Evolutionary conservation across 2,329 filamentous ascomycete genomes (phyloP), one percentile per base, ranked within the genome.

Genomic region (Ilyonectria mors-panacis): DNA sequence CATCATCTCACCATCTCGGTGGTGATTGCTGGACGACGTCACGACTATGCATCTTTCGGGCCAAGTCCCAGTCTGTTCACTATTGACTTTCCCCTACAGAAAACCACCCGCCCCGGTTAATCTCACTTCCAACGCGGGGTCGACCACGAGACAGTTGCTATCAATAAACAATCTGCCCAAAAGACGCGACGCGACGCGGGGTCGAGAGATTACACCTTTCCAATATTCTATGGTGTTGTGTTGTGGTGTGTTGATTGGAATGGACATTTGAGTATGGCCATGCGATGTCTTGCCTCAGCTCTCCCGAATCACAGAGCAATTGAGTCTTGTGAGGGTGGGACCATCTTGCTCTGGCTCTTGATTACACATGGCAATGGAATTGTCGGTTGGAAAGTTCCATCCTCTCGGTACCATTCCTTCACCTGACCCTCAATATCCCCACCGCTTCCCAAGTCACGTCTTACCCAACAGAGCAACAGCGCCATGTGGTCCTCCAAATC

Each of bases 71-170:
- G 37, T 50, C 57, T 39, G 30, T 48, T 44, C 30, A 59, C 54
- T 37, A 66, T 65, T 60, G 62, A 59, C 57, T 55, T 63, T 48
- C 55, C 42, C 44, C 42, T 58, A 21, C 42, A 33, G 26, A 59
- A 63, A 63, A 69, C 69, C 65, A 66, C 55, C 65, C 65, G 59
- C 47, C 65, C 19, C 19, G 48, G 67, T 51, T 58, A 71, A 70
- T 75, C 60, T 75, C 73, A 63, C 61, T 47, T 59, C 28, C 59
- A 51, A 53, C 62, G 66, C 53, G 68, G 70, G 70, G 68, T 68
- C 59, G 54, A 60, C 65, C 44, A 59, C 60, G 53, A 45, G 64
- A 59, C 35, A 59, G 33, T 63, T 60, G 60, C 23, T 45, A 6
- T 51, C 54, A 65, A 58, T 56, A 63, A 73, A 68, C 60, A 70